Conservation (phyloP, 371 early-diverging fungal genomes). For the Mucor plumbeus region DNA sequence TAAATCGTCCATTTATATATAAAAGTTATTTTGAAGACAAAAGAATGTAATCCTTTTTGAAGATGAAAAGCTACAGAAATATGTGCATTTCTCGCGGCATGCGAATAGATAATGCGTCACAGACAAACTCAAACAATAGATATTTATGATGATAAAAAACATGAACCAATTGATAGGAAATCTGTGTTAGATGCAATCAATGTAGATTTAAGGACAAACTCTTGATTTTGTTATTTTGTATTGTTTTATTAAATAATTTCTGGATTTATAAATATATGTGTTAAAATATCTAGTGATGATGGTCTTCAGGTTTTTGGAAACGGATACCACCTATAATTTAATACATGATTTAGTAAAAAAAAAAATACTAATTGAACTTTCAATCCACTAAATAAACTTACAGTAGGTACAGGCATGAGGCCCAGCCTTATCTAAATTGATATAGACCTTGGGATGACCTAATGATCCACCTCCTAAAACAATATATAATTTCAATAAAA, state of each 20-base stretch:
- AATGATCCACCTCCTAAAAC: constrained; percentile 83
- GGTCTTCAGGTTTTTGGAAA: constrained; percentile 67
- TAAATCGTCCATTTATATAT: constrained; percentile 41
- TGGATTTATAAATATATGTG: neutral
- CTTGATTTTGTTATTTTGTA: neutral
- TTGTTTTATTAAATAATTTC: constrained; percentile 5
- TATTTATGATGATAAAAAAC: neutral
- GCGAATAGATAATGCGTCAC: constrained; percentile 8
- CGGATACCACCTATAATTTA: constrained; percentile 70
- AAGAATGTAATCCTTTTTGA: neutral
- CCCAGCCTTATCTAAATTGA: constrained; percentile 84
- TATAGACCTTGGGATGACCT: constrained; percentile 94
- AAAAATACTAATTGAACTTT: neutral
- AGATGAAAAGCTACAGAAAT: neutral
- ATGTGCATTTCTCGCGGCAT: constrained; percentile 10
- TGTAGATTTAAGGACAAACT: too few species aligned
- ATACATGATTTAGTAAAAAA: constrained; percentile 2
- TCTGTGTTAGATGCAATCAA: too few species aligned
- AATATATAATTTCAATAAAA: neutral
- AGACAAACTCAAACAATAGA: neutral
- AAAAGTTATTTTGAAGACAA: neutral
- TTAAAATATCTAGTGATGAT: constrained; percentile 51
- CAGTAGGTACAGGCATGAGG: constrained; percentile 82
- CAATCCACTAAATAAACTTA: constrained; percentile 47
- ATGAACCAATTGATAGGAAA: neutral